These are phyloP conservation scores for Metschnikowia hibisci DNA, from an alignment of 805 yeast genomes.

Conservation along the genomic window DNA sequence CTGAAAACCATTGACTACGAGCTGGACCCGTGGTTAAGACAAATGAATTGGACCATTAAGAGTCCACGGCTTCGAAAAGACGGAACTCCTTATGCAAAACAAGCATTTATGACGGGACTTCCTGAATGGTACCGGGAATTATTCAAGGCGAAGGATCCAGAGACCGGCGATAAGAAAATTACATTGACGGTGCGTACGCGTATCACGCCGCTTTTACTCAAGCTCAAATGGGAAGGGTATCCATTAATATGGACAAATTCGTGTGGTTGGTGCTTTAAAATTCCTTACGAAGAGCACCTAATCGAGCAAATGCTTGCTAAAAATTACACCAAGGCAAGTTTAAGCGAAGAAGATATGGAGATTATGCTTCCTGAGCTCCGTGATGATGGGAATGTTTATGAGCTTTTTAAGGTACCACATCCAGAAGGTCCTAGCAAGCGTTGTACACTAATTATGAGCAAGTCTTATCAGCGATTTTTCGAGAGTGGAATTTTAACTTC, in stretches of 20 bases:
- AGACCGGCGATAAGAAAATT: conserved; percentile 40
- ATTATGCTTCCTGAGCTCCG: conserved; percentile 22
- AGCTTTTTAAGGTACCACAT: conserved; percentile 76
- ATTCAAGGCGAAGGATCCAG: conserved; percentile 26
- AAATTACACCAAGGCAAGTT: conserved; percentile 34
- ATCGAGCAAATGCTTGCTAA: conserved; percentile 30
- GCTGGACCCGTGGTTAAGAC: conserved; percentile 85
- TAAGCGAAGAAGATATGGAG: conserved; percentile 28
- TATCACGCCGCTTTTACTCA: conserved; percentile 68
- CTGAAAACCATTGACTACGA: conserved; percentile 31
- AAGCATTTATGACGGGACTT: conserved; percentile 75
- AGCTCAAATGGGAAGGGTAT: conserved; percentile 77
- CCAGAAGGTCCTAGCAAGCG: conserved; percentile 74
- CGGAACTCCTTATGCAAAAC: conserved; percentile 66
- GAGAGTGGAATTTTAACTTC: conserved; percentile 74
- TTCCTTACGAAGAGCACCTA: conserved; percentile 36
- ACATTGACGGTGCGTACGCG: conserved; percentile 69
- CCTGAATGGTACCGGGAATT: conserved; percentile 89
- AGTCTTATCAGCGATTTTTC: conserved; percentile 64
- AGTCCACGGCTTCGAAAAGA: conserved; percentile 60
- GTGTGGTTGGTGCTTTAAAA: conserved; percentile 87
- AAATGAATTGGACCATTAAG: conserved; percentile 79
- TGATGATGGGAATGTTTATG: conserved; percentile 22
- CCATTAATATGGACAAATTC: conserved; percentile 79
- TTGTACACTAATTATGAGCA: conserved; percentile 74